Evolutionary conservation across 1,284 basidiomycete species (phyloP).

Genomic region (Microbotryum scabiosae): DNA sequence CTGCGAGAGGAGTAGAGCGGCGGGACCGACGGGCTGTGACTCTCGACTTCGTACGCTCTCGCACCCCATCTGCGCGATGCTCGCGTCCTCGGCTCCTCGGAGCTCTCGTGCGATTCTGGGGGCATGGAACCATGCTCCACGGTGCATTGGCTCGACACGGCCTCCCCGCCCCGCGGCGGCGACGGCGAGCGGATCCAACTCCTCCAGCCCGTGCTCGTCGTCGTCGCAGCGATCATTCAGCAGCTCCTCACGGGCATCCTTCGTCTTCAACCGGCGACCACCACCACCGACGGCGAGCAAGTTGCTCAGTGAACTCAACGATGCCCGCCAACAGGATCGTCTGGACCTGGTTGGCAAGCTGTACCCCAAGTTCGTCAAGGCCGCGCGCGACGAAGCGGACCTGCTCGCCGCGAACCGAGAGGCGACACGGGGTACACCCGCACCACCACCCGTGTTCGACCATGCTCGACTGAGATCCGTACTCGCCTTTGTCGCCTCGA

Average conservation of each 20-base stretch:
- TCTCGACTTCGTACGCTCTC: too few relatives aligned
- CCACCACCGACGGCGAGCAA: slow-evolving; percentile 1
- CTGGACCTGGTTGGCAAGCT: slow-evolving; percentile 20
- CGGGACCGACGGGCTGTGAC: too few relatives aligned
- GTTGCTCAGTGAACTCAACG: slow-evolving; percentile 12
- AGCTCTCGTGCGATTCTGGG: too few relatives aligned
- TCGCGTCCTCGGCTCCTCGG: too few relatives aligned
- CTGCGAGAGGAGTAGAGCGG: too few relatives aligned
- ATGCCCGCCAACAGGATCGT: slow-evolving; percentile 5
- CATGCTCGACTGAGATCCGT: slow-evolving; percentile 9
- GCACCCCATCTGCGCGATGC: too few relatives aligned
- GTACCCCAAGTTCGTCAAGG: slow-evolving; percentile 17
- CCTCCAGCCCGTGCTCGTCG: too few relatives aligned
- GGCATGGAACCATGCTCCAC: too few relatives aligned
- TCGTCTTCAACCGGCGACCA: slow-evolving; percentile 25
- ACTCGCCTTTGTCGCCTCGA: slow-evolving; percentile 20
- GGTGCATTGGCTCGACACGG: too few relatives aligned
- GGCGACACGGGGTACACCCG: background rate
- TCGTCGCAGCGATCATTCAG: too few relatives aligned
- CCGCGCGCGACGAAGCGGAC: background rate
- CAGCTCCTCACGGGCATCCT: background rate
- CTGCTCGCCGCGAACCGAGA: background rate
- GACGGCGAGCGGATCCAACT: too few relatives aligned
- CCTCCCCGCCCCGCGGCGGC: too few relatives aligned
- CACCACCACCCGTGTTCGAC: background rate